Evolutionary conservation across 345 rosid species (phyloP), one percentile per base, ranked within the genome.

Genomic region (Camelina neglecta): DNA sequence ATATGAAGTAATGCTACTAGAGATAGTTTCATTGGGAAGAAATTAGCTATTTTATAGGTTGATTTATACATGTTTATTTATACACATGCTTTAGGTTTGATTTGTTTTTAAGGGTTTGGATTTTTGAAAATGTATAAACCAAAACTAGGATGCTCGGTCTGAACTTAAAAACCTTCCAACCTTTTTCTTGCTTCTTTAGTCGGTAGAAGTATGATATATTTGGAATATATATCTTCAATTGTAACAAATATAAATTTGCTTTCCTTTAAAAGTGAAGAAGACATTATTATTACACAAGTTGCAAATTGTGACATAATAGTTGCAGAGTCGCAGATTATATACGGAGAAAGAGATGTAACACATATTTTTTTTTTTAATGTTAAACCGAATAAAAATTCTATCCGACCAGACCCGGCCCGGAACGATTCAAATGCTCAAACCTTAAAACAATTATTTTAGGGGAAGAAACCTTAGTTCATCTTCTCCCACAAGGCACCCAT

Each of bases 71-170:
- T 36, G 20, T 62, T 21, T 23, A 23, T 41, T 10, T 44, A 44
- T 13, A 20, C 35, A 11, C 31, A 61, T 61, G 16, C n/a, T 55
- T 63, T 29, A 33, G 70, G 5, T 41, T 26, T 38, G n/a, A 2
- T 44, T 48, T n/a, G 36, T 58, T 9, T 48, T n/a, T 20, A 66
- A 60, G 53, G 55, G 36, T 10, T 44, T 74, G 53, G 24, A 50
- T 39, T 39, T 50, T 75, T 57, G 66, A 24, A 74, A 57, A 65
- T 57, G 66, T 57, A 24, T 23, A 31, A 21, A 54, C 11, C 45
- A 63, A 41, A 72, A 41, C 10, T 36, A 36, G 3, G 41, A 36
- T 36, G 41, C 3, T 36, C n/a, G n/a, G n/a, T n/a, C n/a, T n/a
- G n/a, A n/a, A n/a, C n/a, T n/a, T n/a, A n/a, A n/a, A n/a, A 45